phyloP scores from a whole-genome alignment of 306 rosid species.

The Cicer cuneatum region DNA sequence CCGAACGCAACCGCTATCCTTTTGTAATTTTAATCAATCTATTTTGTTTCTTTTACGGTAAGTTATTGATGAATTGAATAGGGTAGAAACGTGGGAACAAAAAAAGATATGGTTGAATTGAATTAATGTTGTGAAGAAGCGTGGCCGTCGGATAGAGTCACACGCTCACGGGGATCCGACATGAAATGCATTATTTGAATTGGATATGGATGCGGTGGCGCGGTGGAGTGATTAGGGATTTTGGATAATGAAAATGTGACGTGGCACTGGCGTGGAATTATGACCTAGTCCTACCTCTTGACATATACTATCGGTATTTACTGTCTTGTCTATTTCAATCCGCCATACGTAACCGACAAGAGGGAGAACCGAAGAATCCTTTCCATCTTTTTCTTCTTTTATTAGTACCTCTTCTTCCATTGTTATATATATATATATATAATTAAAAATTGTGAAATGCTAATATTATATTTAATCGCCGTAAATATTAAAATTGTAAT shows the following conservation, averaged over 20 bases:
- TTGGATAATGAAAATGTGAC: slow-evolving; percentile 12
- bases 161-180: slow-evolving; percentile 6
- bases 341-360: too few species aligned
- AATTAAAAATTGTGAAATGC: too few species aligned
- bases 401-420: too few species aligned
- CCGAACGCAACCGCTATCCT: slow-evolving; percentile 35
- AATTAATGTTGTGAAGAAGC: slow-evolving; percentile 9
- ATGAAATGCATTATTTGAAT: background rate
- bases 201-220: slow-evolving; percentile 38
- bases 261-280: slow-evolving; percentile 6
- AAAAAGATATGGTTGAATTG: background rate
- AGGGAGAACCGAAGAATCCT: too few species aligned
- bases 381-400: too few species aligned
- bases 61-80: background rate
- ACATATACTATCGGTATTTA: too few species aligned
- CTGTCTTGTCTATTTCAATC: too few species aligned
- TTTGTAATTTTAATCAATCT: too few species aligned
- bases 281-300: too few species aligned
- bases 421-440: too few species aligned
- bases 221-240: slow-evolving; percentile 13
- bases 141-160: slow-evolving; percentile 29
- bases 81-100: slow-evolving; percentile 31
- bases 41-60: background rate
- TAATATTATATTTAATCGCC: too few species aligned
- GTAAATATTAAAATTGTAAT: too few species aligned